phyloP scores from a whole-genome alignment of 2,329 filamentous ascomycete genomes.

The Cyclaneusma minus region DNA sequence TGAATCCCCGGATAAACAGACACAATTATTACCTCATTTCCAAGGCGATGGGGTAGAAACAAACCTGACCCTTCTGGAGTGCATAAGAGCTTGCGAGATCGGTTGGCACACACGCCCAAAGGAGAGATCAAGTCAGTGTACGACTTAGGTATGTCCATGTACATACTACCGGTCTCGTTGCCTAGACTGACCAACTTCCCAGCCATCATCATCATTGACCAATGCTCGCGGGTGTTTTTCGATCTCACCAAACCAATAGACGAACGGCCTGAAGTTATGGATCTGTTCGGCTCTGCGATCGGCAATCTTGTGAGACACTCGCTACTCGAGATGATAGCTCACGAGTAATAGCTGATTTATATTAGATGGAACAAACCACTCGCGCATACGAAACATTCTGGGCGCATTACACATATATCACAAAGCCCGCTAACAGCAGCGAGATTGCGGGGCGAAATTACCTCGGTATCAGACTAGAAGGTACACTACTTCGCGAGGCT shows the following conservation, averaged over 20 bases:
- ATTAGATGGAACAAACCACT: slow-evolving; percentile 23
- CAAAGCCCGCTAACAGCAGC: slow-evolving; percentile 6
- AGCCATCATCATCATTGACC: slow-evolving; percentile 24
- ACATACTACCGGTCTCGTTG: too few relatives aligned
- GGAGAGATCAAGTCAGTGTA: slow-evolving; percentile 22
- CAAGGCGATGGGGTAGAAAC: slow-evolving; percentile 26
- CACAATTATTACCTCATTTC: slow-evolving; percentile 26
- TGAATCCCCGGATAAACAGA: slow-evolving; percentile 7
- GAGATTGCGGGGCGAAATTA: slow-evolving; percentile 14
- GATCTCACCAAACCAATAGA: slow-evolving; percentile 19
- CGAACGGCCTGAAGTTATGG: slow-evolving; percentile 22
- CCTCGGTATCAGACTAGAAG: slow-evolving; percentile 27
- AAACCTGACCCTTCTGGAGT: slow-evolving; percentile 24
- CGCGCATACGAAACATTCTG: slow-evolving; percentile 23
- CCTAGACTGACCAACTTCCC: too few relatives aligned
- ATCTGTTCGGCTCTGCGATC: slow-evolving; percentile 26
- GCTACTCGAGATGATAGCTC: background rate
- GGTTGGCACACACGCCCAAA: slow-evolving; percentile 12
- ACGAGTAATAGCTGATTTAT: background rate
- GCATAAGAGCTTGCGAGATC: slow-evolving; percentile 23
- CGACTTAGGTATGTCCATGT: too few relatives aligned
- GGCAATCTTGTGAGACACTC: slow-evolving; percentile 22
- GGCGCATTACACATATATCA: slow-evolving; percentile 16
- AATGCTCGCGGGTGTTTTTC: slow-evolving; percentile 25
- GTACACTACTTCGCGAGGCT: slow-evolving; percentile 25